phyloP scores from a whole-genome alignment of 257 asterid genomes.

The Scutellaria baicalensis region DNA sequence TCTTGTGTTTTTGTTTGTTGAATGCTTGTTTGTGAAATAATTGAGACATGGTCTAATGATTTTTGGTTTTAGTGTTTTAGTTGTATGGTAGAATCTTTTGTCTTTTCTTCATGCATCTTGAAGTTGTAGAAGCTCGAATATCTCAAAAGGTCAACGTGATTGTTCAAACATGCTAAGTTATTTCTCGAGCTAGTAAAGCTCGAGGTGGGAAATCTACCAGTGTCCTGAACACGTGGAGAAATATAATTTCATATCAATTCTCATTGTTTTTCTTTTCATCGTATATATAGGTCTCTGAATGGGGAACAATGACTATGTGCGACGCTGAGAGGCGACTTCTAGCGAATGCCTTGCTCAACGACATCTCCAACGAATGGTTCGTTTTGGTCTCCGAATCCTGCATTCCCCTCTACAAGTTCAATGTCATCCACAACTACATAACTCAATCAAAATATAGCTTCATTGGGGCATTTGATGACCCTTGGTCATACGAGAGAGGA shows the following conservation, averaged over 20 bases:
- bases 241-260: neutral
- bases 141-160: too few relatives aligned
- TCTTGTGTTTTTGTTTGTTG: neutral
- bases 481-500: slow-evolving; percentile 57
- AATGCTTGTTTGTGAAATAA: neutral
- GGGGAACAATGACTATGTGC: slow-evolving; percentile 65
- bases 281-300: slow-evolving; percentile 38
- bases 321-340: slow-evolving; percentile 63
- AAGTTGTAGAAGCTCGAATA: too few relatives aligned
- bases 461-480: slow-evolving; percentile 49
- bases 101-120: too few relatives aligned
- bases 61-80: too few relatives aligned
- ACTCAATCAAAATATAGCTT: slow-evolving; percentile 43
- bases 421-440: slow-evolving; percentile 35
- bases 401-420: slow-evolving; percentile 50
- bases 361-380: slow-evolving; percentile 49
- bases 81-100: too few relatives aligned
- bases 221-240: too few relatives aligned
- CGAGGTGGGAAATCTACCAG: too few relatives aligned
- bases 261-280: neutral
- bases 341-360: slow-evolving; percentile 57
- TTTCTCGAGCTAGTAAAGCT: too few relatives aligned
- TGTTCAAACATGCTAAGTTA: too few relatives aligned
- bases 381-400: slow-evolving; percentile 57
- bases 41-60: too few relatives aligned